Percentiles rank a stretch among this genome's conserved stretches.
Evolutionary conservation across 2,329 filamentous ascomycete genomes (phyloP).

Genomic region (Metarhizium rileyi): DNA sequence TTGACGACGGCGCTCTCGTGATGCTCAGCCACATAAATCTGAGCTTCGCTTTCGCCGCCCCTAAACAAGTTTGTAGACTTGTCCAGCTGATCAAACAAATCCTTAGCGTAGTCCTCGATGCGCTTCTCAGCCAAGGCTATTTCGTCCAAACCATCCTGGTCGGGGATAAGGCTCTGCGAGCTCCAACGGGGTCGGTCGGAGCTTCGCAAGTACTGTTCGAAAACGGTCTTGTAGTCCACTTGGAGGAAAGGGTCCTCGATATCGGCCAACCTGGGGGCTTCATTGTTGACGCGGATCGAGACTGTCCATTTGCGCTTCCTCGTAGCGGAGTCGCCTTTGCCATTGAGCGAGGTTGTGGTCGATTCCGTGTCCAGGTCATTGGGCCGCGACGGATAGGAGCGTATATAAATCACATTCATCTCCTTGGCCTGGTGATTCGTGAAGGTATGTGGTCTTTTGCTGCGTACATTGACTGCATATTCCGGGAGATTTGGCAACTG

Average conservation of each 20-base stretch:
- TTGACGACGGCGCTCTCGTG: constrained; percentile 9
- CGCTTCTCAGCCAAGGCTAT: constrained; percentile 10
- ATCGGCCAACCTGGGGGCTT: constrained; percentile 3
- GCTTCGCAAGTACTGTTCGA: constrained; percentile 17
- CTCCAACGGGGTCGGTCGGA: constrained; percentile 15
- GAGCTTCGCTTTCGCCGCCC: constrained; percentile 9
- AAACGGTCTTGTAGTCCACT: constrained; percentile 15
- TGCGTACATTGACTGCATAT: constrained; percentile 5
- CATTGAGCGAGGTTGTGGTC: constrained; percentile 1
- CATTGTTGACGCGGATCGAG: constrained; percentile 13
- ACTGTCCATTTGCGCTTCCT: constrained; percentile 14
- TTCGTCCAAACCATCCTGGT: constrained; percentile 8
- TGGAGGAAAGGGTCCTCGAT: constrained; percentile 17
- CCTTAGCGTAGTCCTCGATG: constrained; percentile 13
- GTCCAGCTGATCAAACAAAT: constrained; percentile 13
- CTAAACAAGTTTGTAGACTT: constrained; percentile 8
- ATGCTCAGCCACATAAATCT: constrained; percentile 17
- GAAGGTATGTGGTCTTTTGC: constrained; percentile 4
- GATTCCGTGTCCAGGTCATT: constrained; percentile 3
- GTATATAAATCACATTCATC: constrained; percentile 14
- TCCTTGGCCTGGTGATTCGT: constrained; percentile 6
- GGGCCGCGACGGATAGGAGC: constrained; percentile 8
- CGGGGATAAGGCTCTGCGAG: constrained; percentile 9
- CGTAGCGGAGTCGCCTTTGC: constrained; percentile 1
- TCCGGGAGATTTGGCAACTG: constrained; percentile 3